Conservation (phyloP, 345 rosid genomes). For the Moricandia arvensis region DNA sequence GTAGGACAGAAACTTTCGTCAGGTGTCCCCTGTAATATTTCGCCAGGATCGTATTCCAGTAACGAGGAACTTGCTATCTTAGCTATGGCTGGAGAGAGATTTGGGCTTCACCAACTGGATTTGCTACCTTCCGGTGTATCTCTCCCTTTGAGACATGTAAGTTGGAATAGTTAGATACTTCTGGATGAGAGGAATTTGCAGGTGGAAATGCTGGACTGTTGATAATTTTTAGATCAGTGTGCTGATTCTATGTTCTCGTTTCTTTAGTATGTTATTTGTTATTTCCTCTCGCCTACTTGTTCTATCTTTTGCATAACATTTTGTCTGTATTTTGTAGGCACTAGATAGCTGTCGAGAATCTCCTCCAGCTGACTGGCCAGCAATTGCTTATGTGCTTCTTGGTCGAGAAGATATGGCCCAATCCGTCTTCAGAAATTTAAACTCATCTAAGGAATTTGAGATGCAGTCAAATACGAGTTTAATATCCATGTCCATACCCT, state of each 20-base stretch:
- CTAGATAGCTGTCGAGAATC: constrained; percentile 88
- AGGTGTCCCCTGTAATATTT: constrained; percentile 77
- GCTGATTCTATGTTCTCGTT: constrained; percentile 8
- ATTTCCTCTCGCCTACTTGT: not conserved
- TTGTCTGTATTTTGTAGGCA: constrained; percentile 54
- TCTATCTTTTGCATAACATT: constrained; percentile 19
- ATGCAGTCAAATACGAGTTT: constrained; percentile 55
- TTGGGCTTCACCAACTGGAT: constrained; percentile 89
- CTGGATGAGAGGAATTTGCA: constrained; percentile 8
- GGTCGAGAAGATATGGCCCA: constrained; percentile 93
- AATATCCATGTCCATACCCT: constrained; percentile 82
- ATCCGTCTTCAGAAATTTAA: constrained; percentile 48
- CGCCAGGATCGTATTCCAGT: constrained; percentile 68
- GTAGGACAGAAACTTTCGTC: constrained; percentile 62
- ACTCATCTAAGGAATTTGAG: constrained; percentile 60
- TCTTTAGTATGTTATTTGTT: constrained; percentile 11
- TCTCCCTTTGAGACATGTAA: constrained; percentile 95
- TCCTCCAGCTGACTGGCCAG: constrained; percentile 96
- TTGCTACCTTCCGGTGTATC: constrained; percentile 82
- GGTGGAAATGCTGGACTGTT: constrained; percentile 15
- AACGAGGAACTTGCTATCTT: constrained; percentile 77
- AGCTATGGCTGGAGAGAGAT: constrained; percentile 96
- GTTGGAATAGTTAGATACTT: constrained; percentile 33
- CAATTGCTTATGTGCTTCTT: constrained; percentile 86
- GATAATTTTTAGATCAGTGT: not conserved